A percentile compares a stretch with the other conserved stretches of the same genome.
phyloP scores from a whole-genome alignment of 805 yeast species.

The Zygoascus tannicola region DNA sequence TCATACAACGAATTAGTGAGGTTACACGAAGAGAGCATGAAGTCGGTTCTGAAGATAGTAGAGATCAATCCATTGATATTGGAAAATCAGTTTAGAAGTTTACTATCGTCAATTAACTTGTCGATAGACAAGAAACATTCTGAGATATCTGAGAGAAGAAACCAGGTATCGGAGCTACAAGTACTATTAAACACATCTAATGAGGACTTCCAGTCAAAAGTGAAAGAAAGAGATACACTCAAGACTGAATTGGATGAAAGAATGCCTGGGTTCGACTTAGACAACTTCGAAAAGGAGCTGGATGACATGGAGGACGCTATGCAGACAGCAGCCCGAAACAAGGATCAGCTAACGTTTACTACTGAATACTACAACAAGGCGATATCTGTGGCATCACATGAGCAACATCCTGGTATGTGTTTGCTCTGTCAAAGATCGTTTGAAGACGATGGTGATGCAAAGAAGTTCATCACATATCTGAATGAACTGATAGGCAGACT shows the following conservation, averaged over 20 bases:
- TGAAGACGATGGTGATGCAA: conserved; percentile 29
- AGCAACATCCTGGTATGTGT: conserved; percentile 50
- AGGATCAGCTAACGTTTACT: conserved; percentile 62
- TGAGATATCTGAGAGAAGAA: conserved; percentile 6
- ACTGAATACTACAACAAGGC: conserved; percentile 64
- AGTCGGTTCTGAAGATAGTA: conserved; percentile 10
- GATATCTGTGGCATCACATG: conserved; percentile 36
- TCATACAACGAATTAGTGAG: conserved; percentile 27
- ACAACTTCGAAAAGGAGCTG: conserved; percentile 42
- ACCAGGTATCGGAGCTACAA: conserved; percentile 17
- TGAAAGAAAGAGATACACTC: conserved; percentile 4
- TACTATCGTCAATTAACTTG: conserved; percentile 18
- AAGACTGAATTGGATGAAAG: conserved; percentile 12
- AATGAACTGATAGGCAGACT: conserved; percentile 29
- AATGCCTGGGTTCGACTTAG: conserved; percentile 35
- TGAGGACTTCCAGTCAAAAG: conserved; percentile 8
- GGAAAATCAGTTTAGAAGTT: conserved; percentile 12
- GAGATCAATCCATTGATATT: conserved; percentile 15
- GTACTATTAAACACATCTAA: conserved; percentile 16
- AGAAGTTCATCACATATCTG: conserved; percentile 14
- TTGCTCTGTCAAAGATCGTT: conserved; percentile 64
- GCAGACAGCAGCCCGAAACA: conserved; percentile 48
- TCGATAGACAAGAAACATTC: conserved; percentile 14
- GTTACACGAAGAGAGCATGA: conserved; percentile 21
- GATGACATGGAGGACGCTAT: conserved; percentile 53